phyloP scores from a whole-genome alignment of 306 rosid genomes.

The Medicago arabica region DNA sequence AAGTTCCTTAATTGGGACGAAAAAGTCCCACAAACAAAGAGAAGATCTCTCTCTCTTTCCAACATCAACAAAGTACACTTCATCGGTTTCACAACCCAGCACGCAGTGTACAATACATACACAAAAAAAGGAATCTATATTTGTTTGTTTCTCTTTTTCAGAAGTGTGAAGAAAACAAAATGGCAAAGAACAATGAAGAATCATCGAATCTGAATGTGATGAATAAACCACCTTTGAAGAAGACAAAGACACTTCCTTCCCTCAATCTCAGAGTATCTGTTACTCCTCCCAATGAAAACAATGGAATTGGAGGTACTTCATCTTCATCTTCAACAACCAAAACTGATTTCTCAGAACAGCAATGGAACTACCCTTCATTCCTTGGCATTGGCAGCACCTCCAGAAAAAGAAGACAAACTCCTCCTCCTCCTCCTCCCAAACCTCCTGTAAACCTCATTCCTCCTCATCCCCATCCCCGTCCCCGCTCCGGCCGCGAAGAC shows the following conservation, averaged over 20 bases:
- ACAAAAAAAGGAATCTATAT: too few relatives aligned
- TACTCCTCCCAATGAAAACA: background rate
- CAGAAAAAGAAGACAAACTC: slow-evolving; percentile 46
- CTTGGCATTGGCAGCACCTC: slow-evolving; percentile 74
- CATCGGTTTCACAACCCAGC: too few relatives aligned
- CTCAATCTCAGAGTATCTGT: slow-evolving; percentile 53
- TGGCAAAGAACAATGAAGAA: slow-evolving; percentile 49
- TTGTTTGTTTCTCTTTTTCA: too few relatives aligned
- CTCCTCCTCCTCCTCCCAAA: slow-evolving; percentile 14
- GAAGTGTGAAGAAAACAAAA: background rate
- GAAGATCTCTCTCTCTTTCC: background rate
- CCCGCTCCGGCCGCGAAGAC: background rate
- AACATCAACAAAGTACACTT: too few relatives aligned
- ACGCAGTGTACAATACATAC: too few relatives aligned
- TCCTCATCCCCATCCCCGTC: slow-evolving; percentile 7
- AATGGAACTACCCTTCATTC: slow-evolving; percentile 77
- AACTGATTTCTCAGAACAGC: slow-evolving; percentile 53
- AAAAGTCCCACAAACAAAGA: too few relatives aligned
- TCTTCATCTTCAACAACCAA: background rate
- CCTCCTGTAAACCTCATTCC: slow-evolving; percentile 25
- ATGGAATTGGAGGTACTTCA: slow-evolving; percentile 23
- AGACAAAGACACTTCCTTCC: slow-evolving; percentile 58
- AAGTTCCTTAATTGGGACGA: too few relatives aligned
- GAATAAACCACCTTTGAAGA: slow-evolving; percentile 64
- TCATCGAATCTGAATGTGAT: slow-evolving; percentile 41